Base-by-base conservation (phyloP, 805 yeast species). In the Saccharomycopsis selenospora region DNA sequence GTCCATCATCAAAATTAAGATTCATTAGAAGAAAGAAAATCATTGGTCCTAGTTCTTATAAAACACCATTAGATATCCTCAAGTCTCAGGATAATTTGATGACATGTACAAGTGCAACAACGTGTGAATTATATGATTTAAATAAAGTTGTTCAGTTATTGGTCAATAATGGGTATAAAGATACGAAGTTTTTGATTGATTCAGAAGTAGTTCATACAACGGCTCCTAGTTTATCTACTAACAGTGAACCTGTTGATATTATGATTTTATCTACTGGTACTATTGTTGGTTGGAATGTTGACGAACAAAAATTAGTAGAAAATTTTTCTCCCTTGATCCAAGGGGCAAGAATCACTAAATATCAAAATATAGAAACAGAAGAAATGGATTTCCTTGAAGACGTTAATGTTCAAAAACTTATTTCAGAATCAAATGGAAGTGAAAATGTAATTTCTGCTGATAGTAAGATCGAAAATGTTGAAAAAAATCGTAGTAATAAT, bases 281-380 rank as follows among this genome's bases (percentile, higher is more conserved):
- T 0, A 66, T 89, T 10, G 87, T 86, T 11, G 85, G 87, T 0
- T 89, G 96, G 95, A 88, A 88, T 6, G 65, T 86, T 56, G 65
- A 69, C 14, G 96, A 90, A 63, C 50, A 62, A 0, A 70, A 68
- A 5, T 67, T 80, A 2, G 48, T 70, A 22, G 59, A 67, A 3
- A 65, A 71, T 17, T 66, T 84, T 3, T 54, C 80, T 5, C 85
- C 87, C 0, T 51, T 76, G 14, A 64, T 87, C 2, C 61, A 67
- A 42, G 56, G 61, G 0, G 77, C 85, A 2, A 74, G 73, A 60
- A 51, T 74, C 2, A 66, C 72, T 3, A 64, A 75, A 1, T 76
- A 76, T 51, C 60, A 69, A 18, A 66, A 61, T 2, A 66, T 72
- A 7, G 96, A 89, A 57, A 77, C 87, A 33, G 97, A 89, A 60